These are phyloP conservation scores for Sporisorium reilianum DNA, from an alignment of 1,284 basidiomycete species.

Conservation along the genomic window DNA sequence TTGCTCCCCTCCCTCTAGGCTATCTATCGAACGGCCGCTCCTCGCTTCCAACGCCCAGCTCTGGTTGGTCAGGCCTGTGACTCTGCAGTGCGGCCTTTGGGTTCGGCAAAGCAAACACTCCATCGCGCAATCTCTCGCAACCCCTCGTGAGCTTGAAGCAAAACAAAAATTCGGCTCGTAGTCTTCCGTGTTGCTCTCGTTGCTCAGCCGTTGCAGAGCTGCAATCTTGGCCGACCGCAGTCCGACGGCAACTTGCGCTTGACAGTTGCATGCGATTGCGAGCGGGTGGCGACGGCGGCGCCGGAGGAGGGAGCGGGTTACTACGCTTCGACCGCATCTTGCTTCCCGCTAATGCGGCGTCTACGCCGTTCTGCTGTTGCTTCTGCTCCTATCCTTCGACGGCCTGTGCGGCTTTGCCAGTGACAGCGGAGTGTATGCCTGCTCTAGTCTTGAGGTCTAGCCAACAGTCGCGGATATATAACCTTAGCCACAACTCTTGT, in stretches of 20 bases:
- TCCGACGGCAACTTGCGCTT: not conserved
- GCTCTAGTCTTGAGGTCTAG: not conserved
- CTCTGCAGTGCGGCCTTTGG: not conserved
- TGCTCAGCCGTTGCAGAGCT: not conserved
- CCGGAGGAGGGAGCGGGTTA: not conserved
- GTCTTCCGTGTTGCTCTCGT: constrained; percentile 1
- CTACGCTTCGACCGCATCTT: not conserved
- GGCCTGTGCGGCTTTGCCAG: too few relatives aligned
- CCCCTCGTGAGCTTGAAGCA: not conserved
- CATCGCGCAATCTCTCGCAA: constrained; percentile 1
- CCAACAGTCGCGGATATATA: not conserved
- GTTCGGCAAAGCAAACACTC: not conserved
- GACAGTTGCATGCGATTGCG: too few relatives aligned
- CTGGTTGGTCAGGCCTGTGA: not conserved
- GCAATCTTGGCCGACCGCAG: not conserved
- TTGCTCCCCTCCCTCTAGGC: not conserved
- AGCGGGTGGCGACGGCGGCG: too few relatives aligned
- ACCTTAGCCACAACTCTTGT: not conserved
- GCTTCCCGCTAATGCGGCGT: not conserved
- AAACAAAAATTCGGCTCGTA: not conserved
- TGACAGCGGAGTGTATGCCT: not conserved
- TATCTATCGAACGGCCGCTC: not conserved
- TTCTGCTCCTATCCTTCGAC: not conserved
- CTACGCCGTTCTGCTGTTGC: too few relatives aligned
- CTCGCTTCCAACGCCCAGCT: not conserved